Base-by-base conservation (phyloP, 176 grass and related monocot species). In the Raddia distichophylla region DNA sequence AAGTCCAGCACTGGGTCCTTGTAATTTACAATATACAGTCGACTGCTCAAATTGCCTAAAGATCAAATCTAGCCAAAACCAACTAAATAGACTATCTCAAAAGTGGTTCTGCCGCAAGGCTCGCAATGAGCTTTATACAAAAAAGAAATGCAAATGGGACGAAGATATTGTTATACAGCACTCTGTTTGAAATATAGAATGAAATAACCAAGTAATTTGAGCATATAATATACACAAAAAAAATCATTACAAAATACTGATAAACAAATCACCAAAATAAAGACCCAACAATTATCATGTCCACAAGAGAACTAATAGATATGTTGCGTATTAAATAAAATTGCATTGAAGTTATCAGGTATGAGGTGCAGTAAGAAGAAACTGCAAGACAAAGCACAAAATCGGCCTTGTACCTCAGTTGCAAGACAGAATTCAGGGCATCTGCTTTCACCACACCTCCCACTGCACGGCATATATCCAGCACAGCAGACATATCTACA, bases 351-450 rank as follows among this genome's bases (percentile, higher is more conserved):
- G 4, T 16, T 8, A 55, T 72, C 48, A 44, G 35, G 33, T 34
- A 77, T 80, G 32, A 60, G 46, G 33, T 46, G 71, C 14, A 47
- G 7, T 40, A 10, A 69, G 12, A 70, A 2, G 12, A 63, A 69
- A 82, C 19, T 61, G 10, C 73, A 71, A 11, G 12, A 45, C 3
- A 80, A 80, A 57, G 50, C 37, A 68, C 2, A 63, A 44, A 80
- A 85, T 72, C 14, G 58, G 55, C 49, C 74, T 11, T 47, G 17
- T 88, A 95, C 96, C 96, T 99, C 96, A 80, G 93, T 91, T 77
- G 89, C 91, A 80, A 99, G 93, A 79, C 96, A 99, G 73, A 99
- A 90, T 47, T 99, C 89, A 70, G 96, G 96, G 77, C 96, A 99
- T 80, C 73, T 56, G 32, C 92, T 95, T 88, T 99, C 96, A 49